Evolutionary conservation across 345 rosid genomes (phyloP).

Genomic region (Erysimum cheiranthoides): DNA sequence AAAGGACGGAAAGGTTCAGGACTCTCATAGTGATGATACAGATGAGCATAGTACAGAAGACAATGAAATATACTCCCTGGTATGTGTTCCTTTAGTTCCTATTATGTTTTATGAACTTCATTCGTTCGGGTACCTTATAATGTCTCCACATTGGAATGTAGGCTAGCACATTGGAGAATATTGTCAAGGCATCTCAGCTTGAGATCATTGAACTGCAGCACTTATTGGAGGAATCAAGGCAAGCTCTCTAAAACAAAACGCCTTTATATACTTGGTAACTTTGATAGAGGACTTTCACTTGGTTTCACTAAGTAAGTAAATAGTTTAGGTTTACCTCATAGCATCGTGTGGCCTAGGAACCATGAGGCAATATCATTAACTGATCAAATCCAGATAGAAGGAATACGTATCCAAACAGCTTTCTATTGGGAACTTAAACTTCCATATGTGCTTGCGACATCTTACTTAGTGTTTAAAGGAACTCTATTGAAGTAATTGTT

Average conservation of each 20-base stretch:
- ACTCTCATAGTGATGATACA: conserved; percentile 41
- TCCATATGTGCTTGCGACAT: conserved; percentile 22
- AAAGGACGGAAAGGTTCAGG: conserved; percentile 50
- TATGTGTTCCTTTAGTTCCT: conserved; percentile 44
- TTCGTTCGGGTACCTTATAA: conserved; percentile 25
- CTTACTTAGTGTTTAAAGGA: neutral
- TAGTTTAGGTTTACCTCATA: conserved; percentile 18
- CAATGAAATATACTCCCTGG: conserved; percentile 86
- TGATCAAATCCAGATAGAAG: neutral
- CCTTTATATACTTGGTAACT: neutral
- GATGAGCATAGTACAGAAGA: conserved; percentile 57
- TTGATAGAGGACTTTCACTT: neutral
- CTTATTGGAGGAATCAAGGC: conserved; percentile 83
- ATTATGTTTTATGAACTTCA: conserved; percentile 29
- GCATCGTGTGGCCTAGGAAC: conserved; percentile 11
- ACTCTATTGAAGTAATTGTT: neutral
- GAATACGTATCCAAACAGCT: neutral
- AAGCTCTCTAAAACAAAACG: conserved; percentile 27
- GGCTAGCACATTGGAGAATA: conserved; percentile 97
- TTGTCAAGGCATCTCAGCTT: conserved; percentile 89
- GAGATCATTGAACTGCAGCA: conserved; percentile 82
- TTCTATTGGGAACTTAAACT: conserved; percentile 1
- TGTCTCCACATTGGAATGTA: conserved; percentile 42
- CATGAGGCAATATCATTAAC: neutral
- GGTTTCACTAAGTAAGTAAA: conserved; percentile 23